A percentile compares a stretch with the other conserved stretches of the same genome.
These are phyloP conservation scores for Vitis labrusca DNA, from an alignment of 164 flowering plant genomes.

Conservation along the genomic window DNA sequence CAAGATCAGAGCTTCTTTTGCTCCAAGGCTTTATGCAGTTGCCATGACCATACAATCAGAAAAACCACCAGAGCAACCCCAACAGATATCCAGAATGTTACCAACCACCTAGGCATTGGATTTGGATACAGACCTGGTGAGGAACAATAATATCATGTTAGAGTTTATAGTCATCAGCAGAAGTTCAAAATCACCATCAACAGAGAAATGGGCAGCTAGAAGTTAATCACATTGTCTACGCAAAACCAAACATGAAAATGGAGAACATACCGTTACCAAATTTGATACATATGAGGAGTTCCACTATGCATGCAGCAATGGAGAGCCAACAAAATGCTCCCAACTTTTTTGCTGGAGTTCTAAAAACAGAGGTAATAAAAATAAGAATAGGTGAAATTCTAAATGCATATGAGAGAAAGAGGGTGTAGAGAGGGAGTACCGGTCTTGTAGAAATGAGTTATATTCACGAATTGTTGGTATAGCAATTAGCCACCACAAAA, in stretches of 20 bases:
- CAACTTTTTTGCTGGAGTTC: conserved; percentile 56
- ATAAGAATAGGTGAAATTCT: neutral
- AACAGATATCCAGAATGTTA: conserved; percentile 61
- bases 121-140: conserved; percentile 77
- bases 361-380: conserved; percentile 11
- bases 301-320: conserved; percentile 90
- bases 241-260: neutral
- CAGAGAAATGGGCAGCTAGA: no score
- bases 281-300: conserved; percentile 95
- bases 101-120: conserved; percentile 82
- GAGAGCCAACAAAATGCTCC: conserved; percentile 98
- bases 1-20: conserved; percentile 54
- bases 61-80: conserved; percentile 50
- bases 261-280: conserved; percentile 82
- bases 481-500: conserved; percentile 96
- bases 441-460: conserved; percentile 88
- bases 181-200: no score
- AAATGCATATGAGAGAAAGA: neutral
- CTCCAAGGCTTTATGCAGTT: conserved; percentile 46
- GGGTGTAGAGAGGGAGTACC: conserved; percentile 40
- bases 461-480: conserved; percentile 95
- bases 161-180: no score
- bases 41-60: conserved; percentile 79
- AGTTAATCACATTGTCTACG: no score
- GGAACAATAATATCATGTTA: neutral